Conservation (phyloP, 805 yeast species). For the Ogataea sp. region DNA sequence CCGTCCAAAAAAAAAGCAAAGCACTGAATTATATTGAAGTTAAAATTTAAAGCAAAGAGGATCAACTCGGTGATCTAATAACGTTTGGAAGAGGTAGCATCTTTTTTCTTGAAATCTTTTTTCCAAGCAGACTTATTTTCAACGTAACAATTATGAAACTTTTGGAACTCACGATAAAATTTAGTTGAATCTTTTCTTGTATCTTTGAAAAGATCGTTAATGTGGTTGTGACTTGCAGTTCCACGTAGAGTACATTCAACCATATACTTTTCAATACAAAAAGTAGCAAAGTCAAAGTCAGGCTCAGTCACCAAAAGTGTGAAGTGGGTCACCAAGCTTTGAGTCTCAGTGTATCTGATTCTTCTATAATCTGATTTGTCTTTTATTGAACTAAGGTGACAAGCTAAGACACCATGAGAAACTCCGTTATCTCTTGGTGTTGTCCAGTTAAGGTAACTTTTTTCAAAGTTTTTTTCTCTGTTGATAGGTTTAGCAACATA, state of each 20-base stretch:
- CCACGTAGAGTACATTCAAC: neutral
- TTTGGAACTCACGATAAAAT: neutral
- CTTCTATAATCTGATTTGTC: neutral
- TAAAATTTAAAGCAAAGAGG: no score
- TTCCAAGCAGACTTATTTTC: neutral
- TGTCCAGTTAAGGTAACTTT: no score
- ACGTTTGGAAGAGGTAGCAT: no score
- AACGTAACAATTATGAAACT: neutral
- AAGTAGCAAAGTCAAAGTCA: neutral
- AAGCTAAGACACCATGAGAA: neutral
- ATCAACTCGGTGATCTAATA: no score
- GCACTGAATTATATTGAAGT: no score
- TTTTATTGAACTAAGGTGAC: neutral
- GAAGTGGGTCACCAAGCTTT: neutral
- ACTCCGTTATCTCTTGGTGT: neutral
- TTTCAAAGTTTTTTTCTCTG: neutral
- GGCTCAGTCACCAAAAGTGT: neutral
- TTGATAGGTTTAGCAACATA: neutral
- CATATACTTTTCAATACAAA: neutral
- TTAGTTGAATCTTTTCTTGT: neutral
- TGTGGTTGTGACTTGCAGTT: neutral
- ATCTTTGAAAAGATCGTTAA: neutral
- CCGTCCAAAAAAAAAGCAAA: no score
- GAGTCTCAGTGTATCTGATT: neutral
- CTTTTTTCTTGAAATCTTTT: neutral